phyloP scores from a whole-genome alignment of 495 filamentous ascomycete species.

The Bathelium albidoporum region DNA sequence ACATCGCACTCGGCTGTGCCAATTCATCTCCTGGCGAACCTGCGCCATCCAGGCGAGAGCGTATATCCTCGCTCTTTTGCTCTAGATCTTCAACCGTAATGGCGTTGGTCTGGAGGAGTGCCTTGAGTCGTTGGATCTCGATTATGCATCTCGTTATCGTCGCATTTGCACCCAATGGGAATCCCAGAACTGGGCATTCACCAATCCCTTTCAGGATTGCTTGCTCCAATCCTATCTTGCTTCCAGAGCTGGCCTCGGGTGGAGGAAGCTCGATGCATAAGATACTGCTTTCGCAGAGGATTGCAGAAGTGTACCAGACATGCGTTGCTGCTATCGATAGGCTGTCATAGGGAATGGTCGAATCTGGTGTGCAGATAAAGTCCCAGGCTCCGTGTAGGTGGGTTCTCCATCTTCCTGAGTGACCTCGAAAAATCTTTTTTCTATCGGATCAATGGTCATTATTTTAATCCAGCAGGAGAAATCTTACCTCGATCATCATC shows the following conservation, averaged over 20 bases:
- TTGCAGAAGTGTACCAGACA: slow-evolving; percentile 2
- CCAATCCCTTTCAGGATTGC: neutral
- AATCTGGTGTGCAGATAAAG: neutral
- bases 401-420: slow-evolving; percentile 4
- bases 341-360: neutral
- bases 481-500: slow-evolving; percentile 1
- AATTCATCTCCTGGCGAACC: neutral
- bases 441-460: neutral
- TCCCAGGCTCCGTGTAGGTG: neutral
- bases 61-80: neutral
- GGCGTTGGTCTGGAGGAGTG: neutral
- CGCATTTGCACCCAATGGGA: neutral
- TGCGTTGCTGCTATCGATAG: neutral
- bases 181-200: neutral
- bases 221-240: neutral
- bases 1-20: neutral
- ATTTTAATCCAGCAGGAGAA: neutral
- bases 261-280: neutral
- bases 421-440: neutral
- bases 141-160: neutral
- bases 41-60: neutral
- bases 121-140: neutral
- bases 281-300: neutral
- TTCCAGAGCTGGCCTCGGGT: neutral
- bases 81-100: neutral